Percentiles rank a stretch among this genome's conserved stretches.
These are phyloP conservation scores for Myxozyma udenii DNA, from an alignment of 805 yeast species.

Conservation along the genomic window DNA sequence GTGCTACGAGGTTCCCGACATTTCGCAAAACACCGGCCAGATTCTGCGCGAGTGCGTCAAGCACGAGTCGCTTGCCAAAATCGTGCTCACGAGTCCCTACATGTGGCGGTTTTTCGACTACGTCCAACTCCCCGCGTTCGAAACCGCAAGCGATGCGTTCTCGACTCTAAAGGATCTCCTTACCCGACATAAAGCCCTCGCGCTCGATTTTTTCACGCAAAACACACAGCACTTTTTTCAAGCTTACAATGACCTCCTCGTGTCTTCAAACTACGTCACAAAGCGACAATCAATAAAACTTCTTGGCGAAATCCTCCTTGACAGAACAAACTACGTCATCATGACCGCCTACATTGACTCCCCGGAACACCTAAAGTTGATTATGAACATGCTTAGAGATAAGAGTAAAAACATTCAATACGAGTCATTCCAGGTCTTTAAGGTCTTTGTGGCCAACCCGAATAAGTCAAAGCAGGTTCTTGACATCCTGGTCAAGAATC, in stretches of 20 bases:
- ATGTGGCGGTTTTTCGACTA: constrained; percentile 84
- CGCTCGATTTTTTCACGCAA: constrained; percentile 62
- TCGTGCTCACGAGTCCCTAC: constrained; percentile 53
- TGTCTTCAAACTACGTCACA: constrained; percentile 81
- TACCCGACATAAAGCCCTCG: constrained; percentile 64
- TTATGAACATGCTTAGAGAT: constrained; percentile 84
- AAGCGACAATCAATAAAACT: constrained; percentile 82
- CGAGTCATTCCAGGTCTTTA: constrained; percentile 91
- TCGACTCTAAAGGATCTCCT: constrained; percentile 67
- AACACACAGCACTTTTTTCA: constrained; percentile 59
- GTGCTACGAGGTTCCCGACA: constrained; percentile 69
- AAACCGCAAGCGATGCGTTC: constrained; percentile 86
- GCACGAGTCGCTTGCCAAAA: constrained; percentile 64
- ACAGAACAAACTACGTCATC: constrained; percentile 64
- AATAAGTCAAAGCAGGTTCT: constrained; percentile 73
- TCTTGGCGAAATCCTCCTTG: constrained; percentile 66
- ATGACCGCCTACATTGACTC: constrained; percentile 76
- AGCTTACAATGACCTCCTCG: constrained; percentile 65
- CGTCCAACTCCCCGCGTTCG: constrained; percentile 74
- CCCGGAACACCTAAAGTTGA: constrained; percentile 75
- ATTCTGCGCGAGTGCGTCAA: constrained; percentile 83
- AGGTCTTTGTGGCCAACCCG: constrained; percentile 93
- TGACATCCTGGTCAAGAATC: constrained; percentile 81
- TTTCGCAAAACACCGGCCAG: constrained; percentile 69
- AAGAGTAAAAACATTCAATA: constrained; percentile 82